Evolutionary conservation across 371 early-diverging fungal species (phyloP), one percentile per base, ranked within the genome.

Genomic region (Apophysomyces variabilis): DNA sequence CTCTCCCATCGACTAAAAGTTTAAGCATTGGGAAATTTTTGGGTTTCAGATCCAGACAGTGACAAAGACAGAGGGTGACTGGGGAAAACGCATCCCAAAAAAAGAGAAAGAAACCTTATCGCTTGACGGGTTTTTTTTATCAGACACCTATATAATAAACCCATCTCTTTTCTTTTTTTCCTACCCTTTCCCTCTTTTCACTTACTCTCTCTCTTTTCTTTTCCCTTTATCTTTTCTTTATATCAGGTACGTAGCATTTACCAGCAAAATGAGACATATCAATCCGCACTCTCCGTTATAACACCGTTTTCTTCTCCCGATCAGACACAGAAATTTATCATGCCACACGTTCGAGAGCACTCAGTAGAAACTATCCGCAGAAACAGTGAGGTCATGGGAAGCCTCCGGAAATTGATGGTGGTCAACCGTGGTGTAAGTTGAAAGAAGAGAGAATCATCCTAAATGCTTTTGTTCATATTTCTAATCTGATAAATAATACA

Each of bases 291-390:
- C 3, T 26, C 3, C 32, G 32, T 26, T 26, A 26, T 26, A 26
- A 26, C 32, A 26, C 32, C 32, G 32, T 18, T 50, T 41, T 5
- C 21, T n/a, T 21, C 21, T 26, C 54, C 54, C 54, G 54, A 50
- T 32, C 54, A 43, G 26, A 43, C 26, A 60, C 21, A 18, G 26
- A 16, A 21, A 35, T 37, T 58, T 38, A 66, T 61, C 47, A 68
- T 71, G 70, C 69, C 71, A 57, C 73, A 77, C 63, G 66, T 45
- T 43, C 83, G 77, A 64, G 87, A 87, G 68, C 80, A 87, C 69
- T 78, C 87, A 16, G 86, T 87, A 54, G 87, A 87, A 57, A 87
- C 87, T 43, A 87, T 87, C 72, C 85, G 87, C 56, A 77, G 87
- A 70, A 79, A 78, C 61, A 80, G 78, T 59, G 76, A 78, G 66